A percentile compares a stretch with the other conserved stretches of the same genome.
phyloP scores from a whole-genome alignment of 2,329 filamentous ascomycete genomes.

The Ceratocystis cubensis region DNA sequence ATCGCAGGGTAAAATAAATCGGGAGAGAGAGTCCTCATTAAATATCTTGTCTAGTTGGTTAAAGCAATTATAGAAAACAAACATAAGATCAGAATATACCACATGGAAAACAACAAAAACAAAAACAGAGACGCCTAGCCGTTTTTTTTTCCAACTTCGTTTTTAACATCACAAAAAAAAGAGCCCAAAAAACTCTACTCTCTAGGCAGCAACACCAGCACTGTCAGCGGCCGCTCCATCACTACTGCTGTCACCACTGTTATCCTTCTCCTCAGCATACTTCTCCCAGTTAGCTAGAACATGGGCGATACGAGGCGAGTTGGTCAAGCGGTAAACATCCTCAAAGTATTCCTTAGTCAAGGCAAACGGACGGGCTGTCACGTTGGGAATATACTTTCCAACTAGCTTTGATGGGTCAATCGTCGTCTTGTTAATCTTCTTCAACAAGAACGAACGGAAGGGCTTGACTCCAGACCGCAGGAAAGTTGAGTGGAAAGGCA shows the following conservation, averaged over 20 bases:
- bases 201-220: slow-evolving; percentile 18
- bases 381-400: slow-evolving; percentile 98
- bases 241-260: slow-evolving; percentile 22
- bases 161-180: not conserved
- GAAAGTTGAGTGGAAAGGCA: slow-evolving; percentile 98
- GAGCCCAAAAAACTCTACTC: not conserved
- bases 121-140: not conserved
- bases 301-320: slow-evolving; percentile 62
- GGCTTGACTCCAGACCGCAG: slow-evolving; percentile 96
- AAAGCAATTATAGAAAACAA: slow-evolving; percentile 4
- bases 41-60: not conserved
- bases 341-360: slow-evolving; percentile 98
- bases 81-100: not conserved
- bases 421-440: slow-evolving; percentile 99
- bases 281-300: slow-evolving; percentile 80
- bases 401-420: slow-evolving; percentile 95
- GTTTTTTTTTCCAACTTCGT: not conserved
- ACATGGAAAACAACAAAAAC: not conserved
- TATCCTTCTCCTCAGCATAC: slow-evolving; percentile 43
- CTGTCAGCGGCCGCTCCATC: slow-evolving; percentile 7
- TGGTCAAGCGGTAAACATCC: slow-evolving; percentile 91
- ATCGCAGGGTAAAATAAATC: not conserved
- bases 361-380: slow-evolving; percentile 89
- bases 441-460: slow-evolving; percentile 93
- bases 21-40: not conserved